Evolutionary conservation across 768 basidiomycete species (phyloP).

Genomic region (Antrodiella citrinella): DNA sequence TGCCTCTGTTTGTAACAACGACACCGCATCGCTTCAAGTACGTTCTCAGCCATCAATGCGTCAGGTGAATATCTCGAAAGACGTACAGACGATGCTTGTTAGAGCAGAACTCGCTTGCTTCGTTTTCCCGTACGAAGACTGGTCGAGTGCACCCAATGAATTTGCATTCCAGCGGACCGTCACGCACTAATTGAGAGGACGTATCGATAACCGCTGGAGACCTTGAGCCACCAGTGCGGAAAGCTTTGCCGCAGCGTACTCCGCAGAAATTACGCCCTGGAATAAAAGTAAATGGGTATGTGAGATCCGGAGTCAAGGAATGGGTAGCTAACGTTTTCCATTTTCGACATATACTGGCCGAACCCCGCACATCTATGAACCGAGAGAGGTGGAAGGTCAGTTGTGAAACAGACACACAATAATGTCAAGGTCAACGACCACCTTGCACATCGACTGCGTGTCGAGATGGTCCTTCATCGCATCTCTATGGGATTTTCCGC

Average conservation of each 20-base stretch:
- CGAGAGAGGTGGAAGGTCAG: too few relatives aligned
- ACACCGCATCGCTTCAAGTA: not conserved
- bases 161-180: conserved; percentile 5
- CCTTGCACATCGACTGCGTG: too few relatives aligned
- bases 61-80: not conserved
- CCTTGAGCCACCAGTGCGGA: not conserved
- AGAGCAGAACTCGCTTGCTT: conserved; percentile 10
- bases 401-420: too few relatives aligned
- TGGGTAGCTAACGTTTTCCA: too few relatives aligned
- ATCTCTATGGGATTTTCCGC: too few relatives aligned
- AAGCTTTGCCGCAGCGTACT: conserved; percentile 11
- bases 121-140: conserved; percentile 10
- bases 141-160: conserved; percentile 7
- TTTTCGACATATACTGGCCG: too few relatives aligned
- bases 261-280: conserved; percentile 16
- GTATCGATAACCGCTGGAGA: not conserved
- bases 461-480: too few relatives aligned
- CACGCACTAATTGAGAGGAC: not conserved
- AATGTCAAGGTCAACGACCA: too few relatives aligned
- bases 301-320: too few relatives aligned
- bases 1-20: not conserved
- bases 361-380: too few relatives aligned
- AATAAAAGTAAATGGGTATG: too few relatives aligned
- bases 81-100: conserved; percentile 13
- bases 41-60: not conserved